Conservation (phyloP, 2,329 filamentous ascomycete species). For the Sporothrix pallida region DNA sequence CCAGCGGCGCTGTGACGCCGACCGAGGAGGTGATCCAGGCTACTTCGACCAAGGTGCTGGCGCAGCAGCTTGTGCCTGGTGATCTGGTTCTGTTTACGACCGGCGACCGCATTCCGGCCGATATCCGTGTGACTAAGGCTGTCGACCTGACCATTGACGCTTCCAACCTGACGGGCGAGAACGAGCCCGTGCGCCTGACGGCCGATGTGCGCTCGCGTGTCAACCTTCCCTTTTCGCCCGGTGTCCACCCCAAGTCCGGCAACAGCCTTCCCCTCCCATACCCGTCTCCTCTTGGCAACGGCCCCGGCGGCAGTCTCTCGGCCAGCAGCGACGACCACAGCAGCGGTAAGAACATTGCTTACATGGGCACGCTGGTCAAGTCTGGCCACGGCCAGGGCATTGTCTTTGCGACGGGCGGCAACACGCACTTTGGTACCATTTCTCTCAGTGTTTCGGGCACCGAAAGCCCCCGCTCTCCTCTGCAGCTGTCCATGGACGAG, state of each 20-base stretch:
- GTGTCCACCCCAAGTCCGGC: slow-evolving; percentile 32
- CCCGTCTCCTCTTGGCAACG: slow-evolving; percentile 41
- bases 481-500: slow-evolving; percentile 97
- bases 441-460: slow-evolving; percentile 93
- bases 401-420: slow-evolving; percentile 93
- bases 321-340: slow-evolving; percentile 61
- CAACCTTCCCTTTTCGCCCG: slow-evolving; percentile 25
- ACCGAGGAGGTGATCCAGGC: slow-evolving; percentile 70
- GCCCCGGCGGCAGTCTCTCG: not conserved
- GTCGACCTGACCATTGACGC: slow-evolving; percentile 93
- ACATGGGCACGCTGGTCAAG: slow-evolving; percentile 96
- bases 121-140: slow-evolving; percentile 90
- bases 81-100: slow-evolving; percentile 94
- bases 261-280: slow-evolving; percentile 44
- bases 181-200: slow-evolving; percentile 84
- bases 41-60: slow-evolving; percentile 82
- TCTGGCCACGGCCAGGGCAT: slow-evolving; percentile 95
- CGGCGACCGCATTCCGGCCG: slow-evolving; percentile 93
- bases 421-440: slow-evolving; percentile 95
- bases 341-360: slow-evolving; percentile 88
- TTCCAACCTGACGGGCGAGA: slow-evolving; percentile 95
- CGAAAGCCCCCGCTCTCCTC: slow-evolving; percentile 89
- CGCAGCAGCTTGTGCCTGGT: slow-evolving; percentile 84
- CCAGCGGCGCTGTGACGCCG: slow-evolving; percentile 60
- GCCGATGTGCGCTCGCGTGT: slow-evolving; percentile 60